Base-by-base conservation (phyloP, 495 filamentous ascomycete genomes). In the Amniculicola lignicola region DNA sequence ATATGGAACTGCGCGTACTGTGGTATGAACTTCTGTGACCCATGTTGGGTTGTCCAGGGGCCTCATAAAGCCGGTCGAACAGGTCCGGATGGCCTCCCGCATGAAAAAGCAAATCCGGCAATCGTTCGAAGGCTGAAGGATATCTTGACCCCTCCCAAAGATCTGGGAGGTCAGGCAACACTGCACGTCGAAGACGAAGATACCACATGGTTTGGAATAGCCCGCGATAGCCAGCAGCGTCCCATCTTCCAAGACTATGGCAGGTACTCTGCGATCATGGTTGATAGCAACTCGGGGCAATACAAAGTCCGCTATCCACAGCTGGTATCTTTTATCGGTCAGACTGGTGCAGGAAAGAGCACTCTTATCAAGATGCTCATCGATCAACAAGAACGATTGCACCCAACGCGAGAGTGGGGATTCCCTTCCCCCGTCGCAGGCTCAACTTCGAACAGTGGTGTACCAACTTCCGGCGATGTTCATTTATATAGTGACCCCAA, bases 401-500 rank as follows among this genome's bases (percentile, higher is more conserved):
- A 24, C n/a, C 42, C 53, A 1, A 25, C 36, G 14, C 45, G 22
- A 33, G 41, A 33, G n/a, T 15, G 28, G 9, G 28, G 18, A 14
- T 54, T 40, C 25, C 49, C 40, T 18, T 47, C 57, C 1, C 51
- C 58, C 3, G 40, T 61, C 11, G 43, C 51, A n/a, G 58, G 58
- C 3, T n/a, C n/a, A n/a, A 51, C 45, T 24, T 16, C 33, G 4
- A 44, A 45, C 4, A 16, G 45, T 10, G 59, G 66, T 45, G 36
- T 63, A 1, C 63, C 70, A 0, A 71, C 69, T 0, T 70, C 69
- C 3, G 69, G 59, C 0, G 69, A 69, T 57, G 57, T 70, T 0
- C 70, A 71, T 51, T 49, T 72, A 2, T 72, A 70, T n/a, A 22
- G 44, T 1, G 67, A 71, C n/a, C 67, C 60, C 0, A 14, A 46